phyloP scores from a whole-genome alignment of 2,329 filamentous ascomycete genomes.

The Botrytis pseudocinerea region DNA sequence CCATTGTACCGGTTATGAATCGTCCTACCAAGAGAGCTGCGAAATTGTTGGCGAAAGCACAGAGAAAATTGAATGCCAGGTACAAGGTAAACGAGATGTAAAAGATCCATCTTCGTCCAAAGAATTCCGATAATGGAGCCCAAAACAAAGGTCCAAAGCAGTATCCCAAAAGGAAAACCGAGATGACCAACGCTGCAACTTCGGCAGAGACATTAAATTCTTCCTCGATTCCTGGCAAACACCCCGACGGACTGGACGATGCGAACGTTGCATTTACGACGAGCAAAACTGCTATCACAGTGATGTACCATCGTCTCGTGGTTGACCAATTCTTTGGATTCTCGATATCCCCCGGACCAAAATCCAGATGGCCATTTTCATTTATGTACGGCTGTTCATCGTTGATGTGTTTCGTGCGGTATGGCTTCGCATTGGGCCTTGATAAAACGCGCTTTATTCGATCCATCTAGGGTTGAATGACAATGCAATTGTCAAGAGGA shows the following conservation, averaged over 20 bases:
- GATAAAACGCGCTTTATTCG: conserved; percentile 34
- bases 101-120: conserved; percentile 61
- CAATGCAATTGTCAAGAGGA: neutral
- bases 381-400: conserved; percentile 29
- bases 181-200: conserved; percentile 46
- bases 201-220: conserved; percentile 44
- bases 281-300: conserved; percentile 43
- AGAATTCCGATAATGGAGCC: conserved; percentile 51
- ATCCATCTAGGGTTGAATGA: conserved; percentile 26
- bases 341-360: conserved; percentile 47
- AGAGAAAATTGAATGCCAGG: conserved; percentile 62
- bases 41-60: conserved; percentile 58
- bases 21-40: conserved; percentile 62
- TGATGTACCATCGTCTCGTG: conserved; percentile 45
- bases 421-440: conserved; percentile 37
- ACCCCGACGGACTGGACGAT: conserved; percentile 46
- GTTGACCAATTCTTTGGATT: conserved; percentile 46
- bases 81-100: conserved; percentile 58
- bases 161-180: conserved; percentile 49
- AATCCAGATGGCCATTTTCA: conserved; percentile 41
- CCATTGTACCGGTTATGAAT: conserved; percentile 65
- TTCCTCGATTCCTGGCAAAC: conserved; percentile 42
- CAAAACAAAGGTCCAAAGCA: conserved; percentile 49
- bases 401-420: conserved; percentile 32
- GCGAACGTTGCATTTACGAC: conserved; percentile 47